phyloP scores from a whole-genome alignment of 345 rosid species.

The Salix suchowensis region DNA sequence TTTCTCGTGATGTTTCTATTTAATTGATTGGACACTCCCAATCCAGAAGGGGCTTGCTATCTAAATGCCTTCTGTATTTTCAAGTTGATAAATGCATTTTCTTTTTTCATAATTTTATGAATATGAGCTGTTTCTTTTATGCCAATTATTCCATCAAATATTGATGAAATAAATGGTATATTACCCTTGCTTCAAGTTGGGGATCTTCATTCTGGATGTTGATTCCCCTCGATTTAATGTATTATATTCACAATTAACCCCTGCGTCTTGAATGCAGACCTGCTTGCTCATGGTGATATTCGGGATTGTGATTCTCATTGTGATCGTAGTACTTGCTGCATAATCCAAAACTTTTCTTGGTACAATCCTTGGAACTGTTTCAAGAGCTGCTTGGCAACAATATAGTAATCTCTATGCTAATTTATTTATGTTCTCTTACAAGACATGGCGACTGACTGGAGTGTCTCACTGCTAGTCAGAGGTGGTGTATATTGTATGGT shows the following conservation, averaged over 20 bases:
- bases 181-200: background rate
- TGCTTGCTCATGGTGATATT: constrained; percentile 93
- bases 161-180: background rate
- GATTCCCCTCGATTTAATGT: background rate
- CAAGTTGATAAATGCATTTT: background rate
- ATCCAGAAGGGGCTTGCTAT: background rate
- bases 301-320: constrained; percentile 72
- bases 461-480: constrained; percentile 12
- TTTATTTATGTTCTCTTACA: constrained; percentile 3
- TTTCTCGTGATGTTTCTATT: background rate
- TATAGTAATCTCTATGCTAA: constrained; percentile 4
- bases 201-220: background rate
- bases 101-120: background rate
- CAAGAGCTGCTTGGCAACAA: constrained; percentile 12
- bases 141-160: background rate
- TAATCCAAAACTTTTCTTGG: constrained; percentile 21
- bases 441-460: constrained; percentile 9
- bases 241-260: background rate
- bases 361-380: background rate
- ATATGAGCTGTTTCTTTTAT: background rate
- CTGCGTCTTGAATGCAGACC: constrained; percentile 40
- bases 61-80: background rate
- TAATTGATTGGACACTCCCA: background rate
- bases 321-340: constrained; percentile 66
- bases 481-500: constrained; percentile 18